These are phyloP conservation scores for Malassezia cuniculi DNA, from an alignment of 1,284 basidiomycete genomes.

Conservation along the genomic window DNA sequence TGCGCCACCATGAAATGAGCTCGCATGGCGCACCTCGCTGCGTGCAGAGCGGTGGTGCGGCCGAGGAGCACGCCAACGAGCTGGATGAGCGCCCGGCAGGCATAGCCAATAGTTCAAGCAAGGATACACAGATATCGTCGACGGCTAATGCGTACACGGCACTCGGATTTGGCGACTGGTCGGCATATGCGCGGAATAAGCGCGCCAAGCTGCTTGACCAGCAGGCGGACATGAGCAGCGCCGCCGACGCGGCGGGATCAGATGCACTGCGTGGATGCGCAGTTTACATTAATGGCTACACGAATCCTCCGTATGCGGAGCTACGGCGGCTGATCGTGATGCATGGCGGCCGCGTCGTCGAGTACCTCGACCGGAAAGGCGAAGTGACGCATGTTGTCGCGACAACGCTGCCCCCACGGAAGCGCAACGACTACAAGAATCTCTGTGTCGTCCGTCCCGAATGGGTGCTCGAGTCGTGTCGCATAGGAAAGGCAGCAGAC, in stretches of 20 bases:
- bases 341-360: conserved; percentile 69
- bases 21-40: no score
- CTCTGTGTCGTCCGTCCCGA: conserved; percentile 77
- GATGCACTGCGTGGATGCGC: conserved; percentile 19
- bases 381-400: conserved; percentile 69
- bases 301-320: conserved; percentile 72
- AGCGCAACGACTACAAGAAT: conserved; percentile 70
- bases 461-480: conserved; percentile 69
- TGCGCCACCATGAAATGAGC: no score
- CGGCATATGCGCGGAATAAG: conserved; percentile 78
- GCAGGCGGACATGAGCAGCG: conserved; percentile 14
- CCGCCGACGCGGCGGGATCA: neutral
- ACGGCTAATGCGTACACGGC: conserved; percentile 57
- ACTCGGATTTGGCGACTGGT: conserved; percentile 66
- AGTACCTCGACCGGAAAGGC: conserved; percentile 66
- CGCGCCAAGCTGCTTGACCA: conserved; percentile 56
- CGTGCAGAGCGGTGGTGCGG: no score
- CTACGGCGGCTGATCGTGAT: conserved; percentile 65
- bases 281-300: conserved; percentile 70
- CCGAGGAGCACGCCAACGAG: no score
- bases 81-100: no score
- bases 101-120: no score
- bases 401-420: conserved; percentile 72
- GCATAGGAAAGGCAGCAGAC: conserved; percentile 57
- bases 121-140: no score